Evolutionary conservation across 1,284 basidiomycete genomes (phyloP), one percentile per base, ranked within the genome.

Genomic region (Pseudozyma sp.): DNA sequence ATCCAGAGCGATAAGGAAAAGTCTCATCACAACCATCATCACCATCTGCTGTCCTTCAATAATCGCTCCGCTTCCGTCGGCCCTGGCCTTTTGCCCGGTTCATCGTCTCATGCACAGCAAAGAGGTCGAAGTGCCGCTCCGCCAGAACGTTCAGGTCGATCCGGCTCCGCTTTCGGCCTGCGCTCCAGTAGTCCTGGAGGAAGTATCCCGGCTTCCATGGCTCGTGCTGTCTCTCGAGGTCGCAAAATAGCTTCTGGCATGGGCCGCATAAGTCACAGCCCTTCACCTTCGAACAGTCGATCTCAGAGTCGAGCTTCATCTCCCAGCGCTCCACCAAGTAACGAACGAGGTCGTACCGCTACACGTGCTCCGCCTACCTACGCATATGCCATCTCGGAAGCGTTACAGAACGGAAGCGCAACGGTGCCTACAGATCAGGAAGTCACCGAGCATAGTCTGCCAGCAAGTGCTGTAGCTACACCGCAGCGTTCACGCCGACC

Each of bases 151-250:
- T 51, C 61, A 35, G 71, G 66, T 25, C 53, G 71, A 14, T 74
- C 71, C 6, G 71, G 71, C n/a, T 75, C 76, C 3, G 59, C 72
- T 25, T 75, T 75, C 40, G 69, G 66, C 13, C 12, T 75, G 47
- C 68, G 74, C 9, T 66, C 74, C 0, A 36, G 58, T 36, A 76
- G 74, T 51, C 74, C 74, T 11, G 74, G 74, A 4, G 71, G 71
- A 16, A 67, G 67, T 45, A 66, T 79, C 50, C 66, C 70, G 19
- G 64, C 70, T n/a, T 76, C 74, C 21, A 77, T 80, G 72, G 70
- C 74, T 13, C 59, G 78, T 34, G 78, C 76, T 19, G 71, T 78
- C 3, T 74, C 76, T 2, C 52, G 76, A 44, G 73, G 78, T n/a
- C 59, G 78, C 16, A 60, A 67, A 21, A 47, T 76, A 5, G 74